Evolutionary conservation across 2,329 filamentous ascomycete genomes (phyloP), one percentile per base, ranked within the genome.

Genomic region (Xylaria sp.): DNA sequence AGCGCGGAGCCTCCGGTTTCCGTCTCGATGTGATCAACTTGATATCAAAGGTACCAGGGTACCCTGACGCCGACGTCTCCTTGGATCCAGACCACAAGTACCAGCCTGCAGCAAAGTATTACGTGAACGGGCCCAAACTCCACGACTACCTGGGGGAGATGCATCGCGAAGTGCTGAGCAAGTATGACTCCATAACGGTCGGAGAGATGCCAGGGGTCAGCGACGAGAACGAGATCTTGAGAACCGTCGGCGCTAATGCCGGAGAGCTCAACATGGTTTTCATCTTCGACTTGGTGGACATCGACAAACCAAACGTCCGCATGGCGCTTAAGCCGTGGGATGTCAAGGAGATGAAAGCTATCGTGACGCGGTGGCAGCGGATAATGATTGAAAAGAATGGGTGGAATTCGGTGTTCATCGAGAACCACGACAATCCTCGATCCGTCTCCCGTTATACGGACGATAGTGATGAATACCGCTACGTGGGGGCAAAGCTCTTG

Each of bases 11-110:
- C 0, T 88, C 91, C 56, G 91, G 91, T 3, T 93, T 93, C 82
- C 86, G 91, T n/a, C 87, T 93, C 80, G 91, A 93, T 75, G 90
- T 91, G 0, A 90, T 93, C 79, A 92, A 92, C 79, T 87, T 91
- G 80, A 91, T 92, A 76, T 90, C 88, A 76, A 93, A 93, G 76
- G 84, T 84, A 0, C 84, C 84, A 3, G 82, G 81, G 0, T 87
- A 89, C 64, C 86, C 85, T 0, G 88, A 91, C 71, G 89, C 88
- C 0, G 85, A 88, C 0, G 78, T 89, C 50, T 80, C 83, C 6
- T 83, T 89, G 60, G 78, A 81, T 28, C 4, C 81, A 8, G 58
- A 82, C 0, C 78, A 78, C 25, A 83, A 81, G 66, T 78, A 77
- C 48, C 89, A 91, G 73, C 86, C 86, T 0, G 89, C 85, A 0